Percentiles rank a stretch among this genome's conserved stretches.
phyloP scores from a whole-genome alignment of 1,284 basidiomycete species.

The Somion occarium region DNA sequence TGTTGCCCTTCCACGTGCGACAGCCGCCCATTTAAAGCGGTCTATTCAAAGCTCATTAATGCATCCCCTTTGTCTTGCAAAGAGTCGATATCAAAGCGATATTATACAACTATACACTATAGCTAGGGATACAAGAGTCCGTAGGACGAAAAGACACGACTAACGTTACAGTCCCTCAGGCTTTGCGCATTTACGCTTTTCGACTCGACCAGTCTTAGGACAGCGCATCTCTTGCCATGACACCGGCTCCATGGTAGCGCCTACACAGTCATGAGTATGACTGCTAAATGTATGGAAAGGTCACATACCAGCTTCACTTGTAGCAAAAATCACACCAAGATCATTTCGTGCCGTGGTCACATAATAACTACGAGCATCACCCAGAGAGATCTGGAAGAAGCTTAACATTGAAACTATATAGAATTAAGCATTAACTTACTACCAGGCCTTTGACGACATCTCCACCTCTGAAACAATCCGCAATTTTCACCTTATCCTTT shows the following conservation, averaged over 20 bases:
- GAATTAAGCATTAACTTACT: conserved; percentile 47
- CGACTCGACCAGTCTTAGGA: conserved; percentile 73
- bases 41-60: no score
- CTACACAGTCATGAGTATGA: conserved; percentile 29
- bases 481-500: conserved; percentile 90
- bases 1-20: neutral
- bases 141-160: conserved; percentile 9
- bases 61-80: no score
- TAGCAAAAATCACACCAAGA: conserved; percentile 88
- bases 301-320: conserved; percentile 68
- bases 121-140: conserved; percentile 3
- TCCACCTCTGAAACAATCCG: conserved; percentile 93
- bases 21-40: neutral
- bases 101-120: neutral
- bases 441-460: conserved; percentile 93
- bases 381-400: conserved; percentile 72
- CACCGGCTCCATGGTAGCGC: conserved; percentile 77
- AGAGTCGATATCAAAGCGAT: no score
- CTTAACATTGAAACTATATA: conserved; percentile 1
- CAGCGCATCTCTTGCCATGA: conserved; percentile 94
- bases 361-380: conserved; percentile 93
- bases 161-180: conserved; percentile 54
- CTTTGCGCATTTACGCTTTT: conserved; percentile 88
- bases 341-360: conserved; percentile 93
- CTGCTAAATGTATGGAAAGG: neutral